phyloP scores from a whole-genome alignment of 148 eudicot species.

The Cornus kousa region DNA sequence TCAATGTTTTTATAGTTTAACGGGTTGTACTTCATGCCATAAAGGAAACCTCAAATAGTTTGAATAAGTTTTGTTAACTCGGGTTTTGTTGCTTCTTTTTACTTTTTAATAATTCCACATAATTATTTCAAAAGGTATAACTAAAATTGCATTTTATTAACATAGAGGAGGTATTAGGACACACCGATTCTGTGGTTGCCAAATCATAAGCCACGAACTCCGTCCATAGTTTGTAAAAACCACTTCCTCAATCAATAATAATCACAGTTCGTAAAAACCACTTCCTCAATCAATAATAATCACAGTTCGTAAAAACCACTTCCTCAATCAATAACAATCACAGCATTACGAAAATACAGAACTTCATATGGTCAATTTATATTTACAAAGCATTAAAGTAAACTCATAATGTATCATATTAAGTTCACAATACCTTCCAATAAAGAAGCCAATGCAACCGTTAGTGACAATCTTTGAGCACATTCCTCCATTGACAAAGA shows the following conservation, averaged over 20 bases:
- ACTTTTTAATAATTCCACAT: not conserved
- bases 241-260: not conserved
- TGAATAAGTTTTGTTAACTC: not conserved
- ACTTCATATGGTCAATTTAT: too few relatives aligned
- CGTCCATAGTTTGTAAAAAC: not conserved
- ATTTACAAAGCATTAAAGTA: too few relatives aligned
- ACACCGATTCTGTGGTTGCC: not conserved
- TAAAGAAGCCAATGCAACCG: conserved; percentile 58
- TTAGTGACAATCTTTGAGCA: conserved; percentile 50
- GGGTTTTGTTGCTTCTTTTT: not conserved
- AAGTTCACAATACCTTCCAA: conserved; percentile 52
- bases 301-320: not conserved
- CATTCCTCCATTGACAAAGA: conserved; percentile 33
- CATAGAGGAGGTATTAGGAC: not conserved
- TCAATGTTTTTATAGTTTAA: not conserved
- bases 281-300: too few relatives aligned
- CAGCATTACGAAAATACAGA: not conserved
- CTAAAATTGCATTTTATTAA: not conserved
- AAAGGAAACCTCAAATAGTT: not conserved
- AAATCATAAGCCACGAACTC: not conserved
- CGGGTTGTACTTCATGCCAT: not conserved
- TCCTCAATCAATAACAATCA: not conserved
- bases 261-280: not conserved
- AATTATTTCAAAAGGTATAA: too few relatives aligned
- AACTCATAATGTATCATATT: not conserved